Percentiles rank a stretch among this genome's conserved stretches.
Conservation (phyloP, 2,329 filamentous ascomycete genomes). For the Sporothrix variecibatus region DNA sequence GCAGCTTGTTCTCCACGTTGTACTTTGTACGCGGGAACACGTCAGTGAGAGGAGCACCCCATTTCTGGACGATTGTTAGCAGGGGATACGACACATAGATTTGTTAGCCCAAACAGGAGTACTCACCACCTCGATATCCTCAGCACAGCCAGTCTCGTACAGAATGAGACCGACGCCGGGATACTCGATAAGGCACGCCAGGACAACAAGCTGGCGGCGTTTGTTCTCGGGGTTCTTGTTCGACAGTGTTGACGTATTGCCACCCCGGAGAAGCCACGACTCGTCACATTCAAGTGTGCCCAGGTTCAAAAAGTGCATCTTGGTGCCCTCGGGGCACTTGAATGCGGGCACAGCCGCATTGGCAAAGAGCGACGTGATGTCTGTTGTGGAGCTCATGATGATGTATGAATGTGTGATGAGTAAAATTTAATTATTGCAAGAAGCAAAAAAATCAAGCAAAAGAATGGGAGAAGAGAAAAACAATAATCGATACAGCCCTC, state of each 20-base stretch:
- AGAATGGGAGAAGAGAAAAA: background rate
- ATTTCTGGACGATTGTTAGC: slow-evolving; percentile 6
- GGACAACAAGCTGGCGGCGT: slow-evolving; percentile 24
- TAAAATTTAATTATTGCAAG: too few species aligned
- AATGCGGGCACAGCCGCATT: slow-evolving; percentile 25
- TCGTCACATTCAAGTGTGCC: slow-evolving; percentile 23
- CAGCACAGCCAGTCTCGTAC: slow-evolving; percentile 26
- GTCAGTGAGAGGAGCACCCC: slow-evolving; percentile 25
- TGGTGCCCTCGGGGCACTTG: slow-evolving; percentile 25
- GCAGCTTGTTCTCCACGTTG: slow-evolving; percentile 22
- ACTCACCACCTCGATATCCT: slow-evolving; percentile 23
- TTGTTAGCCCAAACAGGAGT: too few species aligned
- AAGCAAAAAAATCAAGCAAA: background rate
- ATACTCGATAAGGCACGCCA: slow-evolving; percentile 24
- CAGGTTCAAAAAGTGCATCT: slow-evolving; percentile 25
- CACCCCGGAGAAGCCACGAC: slow-evolving; percentile 23
- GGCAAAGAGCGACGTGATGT: slow-evolving; percentile 18
- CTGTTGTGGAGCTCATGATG: slow-evolving; percentile 7
- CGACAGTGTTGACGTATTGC: slow-evolving; percentile 5
- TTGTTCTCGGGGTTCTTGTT: slow-evolving; percentile 22
- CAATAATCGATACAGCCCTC: background rate
- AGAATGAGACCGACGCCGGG: slow-evolving; percentile 21
- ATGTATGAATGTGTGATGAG: background rate
- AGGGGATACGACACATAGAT: background rate
- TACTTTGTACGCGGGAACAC: slow-evolving; percentile 25